These are phyloP conservation scores for Allium cepa DNA, from an alignment of 106 monocot genomes.

Conservation along the genomic window DNA sequence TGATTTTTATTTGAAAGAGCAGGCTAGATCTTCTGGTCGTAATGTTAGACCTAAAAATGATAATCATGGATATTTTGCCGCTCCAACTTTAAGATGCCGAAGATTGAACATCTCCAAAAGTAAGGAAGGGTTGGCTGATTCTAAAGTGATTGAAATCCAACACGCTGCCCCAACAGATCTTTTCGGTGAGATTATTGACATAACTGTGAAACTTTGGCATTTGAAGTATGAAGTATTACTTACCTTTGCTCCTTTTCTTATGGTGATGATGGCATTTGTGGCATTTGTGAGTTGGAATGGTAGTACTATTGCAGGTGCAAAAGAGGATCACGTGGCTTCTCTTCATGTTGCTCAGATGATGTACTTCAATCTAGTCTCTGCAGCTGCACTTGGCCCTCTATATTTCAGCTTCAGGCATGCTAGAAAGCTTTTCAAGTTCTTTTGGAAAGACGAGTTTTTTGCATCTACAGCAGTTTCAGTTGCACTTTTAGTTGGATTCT, in stretches of 20 bases:
- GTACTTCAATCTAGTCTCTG: conserved; percentile 65
- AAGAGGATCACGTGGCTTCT: conserved; percentile 86
- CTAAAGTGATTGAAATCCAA: conserved; percentile 3
- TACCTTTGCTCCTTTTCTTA: conserved; percentile 41
- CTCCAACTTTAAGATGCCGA: conserved; percentile 47
- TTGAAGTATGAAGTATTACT: conserved; percentile 40
- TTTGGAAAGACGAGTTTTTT: conserved; percentile 28
- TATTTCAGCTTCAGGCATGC: conserved; percentile 53
- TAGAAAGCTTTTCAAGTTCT: conserved; percentile 23
- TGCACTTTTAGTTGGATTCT: conserved; percentile 31
- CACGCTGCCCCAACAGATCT: conserved; percentile 37
- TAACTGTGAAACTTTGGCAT: conserved; percentile 34
- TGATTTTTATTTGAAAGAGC: conserved; percentile 23
- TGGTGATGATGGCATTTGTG: conserved; percentile 34
- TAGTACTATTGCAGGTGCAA: conserved; percentile 90
- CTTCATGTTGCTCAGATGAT: conserved; percentile 86
- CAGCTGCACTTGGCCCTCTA: conserved; percentile 50
- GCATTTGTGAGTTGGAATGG: conserved; percentile 64
- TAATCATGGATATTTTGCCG: conserved; percentile 4
- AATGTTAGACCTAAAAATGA: conserved; percentile 14
- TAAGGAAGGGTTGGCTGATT: conserved; percentile 3
- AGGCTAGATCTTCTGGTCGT: conserved; percentile 8
- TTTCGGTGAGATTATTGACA: conserved; percentile 22
- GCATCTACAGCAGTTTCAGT: conserved; percentile 17
- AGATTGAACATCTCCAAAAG: conserved; percentile 13